Evolutionary conservation across 1,284 basidiomycete species (phyloP).

Genomic region (Ceratobasidium theobromae): DNA sequence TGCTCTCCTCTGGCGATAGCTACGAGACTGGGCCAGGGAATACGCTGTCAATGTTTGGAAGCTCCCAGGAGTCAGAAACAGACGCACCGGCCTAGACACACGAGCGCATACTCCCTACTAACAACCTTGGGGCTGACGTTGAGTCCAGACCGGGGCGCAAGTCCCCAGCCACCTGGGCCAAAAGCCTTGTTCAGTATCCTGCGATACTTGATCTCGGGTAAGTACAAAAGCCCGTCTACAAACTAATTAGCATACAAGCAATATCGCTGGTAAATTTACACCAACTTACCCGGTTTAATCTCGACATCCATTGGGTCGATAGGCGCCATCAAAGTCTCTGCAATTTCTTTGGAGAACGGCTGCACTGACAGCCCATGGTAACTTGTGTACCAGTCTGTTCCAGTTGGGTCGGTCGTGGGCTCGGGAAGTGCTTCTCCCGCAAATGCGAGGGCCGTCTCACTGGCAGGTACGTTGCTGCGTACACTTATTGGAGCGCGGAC

Average conservation of each 20-base stretch:
- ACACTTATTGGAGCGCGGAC: too few relatives aligned
- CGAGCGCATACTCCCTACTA: conserved; percentile 91
- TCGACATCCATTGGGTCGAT: conserved; percentile 82
- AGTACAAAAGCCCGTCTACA: conserved; percentile 90
- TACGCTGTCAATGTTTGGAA: background rate
- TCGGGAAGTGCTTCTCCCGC: conserved; percentile 11
- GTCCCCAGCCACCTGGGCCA: conserved; percentile 96
- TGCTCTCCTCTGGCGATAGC: conserved; percentile 93
- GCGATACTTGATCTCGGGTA: conserved; percentile 98
- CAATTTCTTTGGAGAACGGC: conserved; percentile 77
- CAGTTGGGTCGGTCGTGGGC: conserved; percentile 36
- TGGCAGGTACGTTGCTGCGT: too few relatives aligned
- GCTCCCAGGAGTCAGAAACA: background rate
- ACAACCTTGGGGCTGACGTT: conserved; percentile 89
- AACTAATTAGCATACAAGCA: background rate
- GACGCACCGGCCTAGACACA: conserved; percentile 84
- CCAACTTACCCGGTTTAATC: conserved; percentile 83
- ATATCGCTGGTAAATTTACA: background rate
- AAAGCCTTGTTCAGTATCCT: conserved; percentile 92
- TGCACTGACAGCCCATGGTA: conserved; percentile 79
- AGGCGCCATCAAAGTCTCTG: conserved; percentile 73
- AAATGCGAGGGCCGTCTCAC: background rate
- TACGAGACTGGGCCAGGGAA: conserved; percentile 63
- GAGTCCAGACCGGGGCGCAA: conserved; percentile 90
- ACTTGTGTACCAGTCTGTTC: conserved; percentile 83